A percentile compares a stretch with the other conserved stretches of the same genome.
Evolutionary conservation across 352 stramenopile species (phyloP).

Genomic region (Thraustochytrium sp.): DNA sequence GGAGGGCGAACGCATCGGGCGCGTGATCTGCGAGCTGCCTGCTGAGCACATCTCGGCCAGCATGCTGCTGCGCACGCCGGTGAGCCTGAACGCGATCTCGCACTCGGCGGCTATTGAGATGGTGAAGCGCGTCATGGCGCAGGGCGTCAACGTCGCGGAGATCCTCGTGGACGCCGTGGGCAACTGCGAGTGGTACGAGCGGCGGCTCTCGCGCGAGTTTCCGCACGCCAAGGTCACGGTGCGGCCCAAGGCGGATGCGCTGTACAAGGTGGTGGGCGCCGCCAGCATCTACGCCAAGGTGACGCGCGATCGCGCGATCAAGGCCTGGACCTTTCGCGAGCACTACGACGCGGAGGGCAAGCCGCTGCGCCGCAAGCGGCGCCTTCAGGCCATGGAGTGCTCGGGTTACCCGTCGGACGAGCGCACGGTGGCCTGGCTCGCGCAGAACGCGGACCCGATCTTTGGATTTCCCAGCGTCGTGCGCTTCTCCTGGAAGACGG

Average conservation of each 20-base stretch:
- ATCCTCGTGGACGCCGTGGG: slow-evolving; percentile 92
- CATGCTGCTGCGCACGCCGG: slow-evolving; percentile 79
- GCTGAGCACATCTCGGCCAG: slow-evolving; percentile 87
- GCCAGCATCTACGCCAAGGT: slow-evolving; percentile 88
- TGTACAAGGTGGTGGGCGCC: slow-evolving; percentile 87
- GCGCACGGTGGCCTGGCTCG: slow-evolving; percentile 76
- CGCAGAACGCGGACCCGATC: slow-evolving; percentile 67
- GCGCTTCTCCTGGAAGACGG: slow-evolving; percentile 82
- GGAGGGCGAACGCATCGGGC: slow-evolving; percentile 70
- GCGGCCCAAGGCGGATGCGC: slow-evolving; percentile 90
- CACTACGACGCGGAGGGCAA: slow-evolving; percentile 41
- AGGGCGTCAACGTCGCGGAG: slow-evolving; percentile 72
- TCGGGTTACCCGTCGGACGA: slow-evolving; percentile 82
- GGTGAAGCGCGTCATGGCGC: slow-evolving; percentile 76
- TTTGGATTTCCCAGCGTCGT: slow-evolving; percentile 85
- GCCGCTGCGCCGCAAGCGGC: slow-evolving; percentile 55
- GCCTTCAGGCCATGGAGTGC: slow-evolving; percentile 62
- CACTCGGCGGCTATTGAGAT: slow-evolving; percentile 84
- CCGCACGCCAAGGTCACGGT: slow-evolving; percentile 83
- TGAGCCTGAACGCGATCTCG: slow-evolving; percentile 87
- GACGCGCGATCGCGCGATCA: slow-evolving; percentile 75
- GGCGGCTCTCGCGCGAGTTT: slow-evolving; percentile 70
- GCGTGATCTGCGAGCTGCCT: slow-evolving; percentile 78
- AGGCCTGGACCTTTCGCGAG: slow-evolving; percentile 79
- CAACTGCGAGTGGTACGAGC: slow-evolving; percentile 78